Conservation (phyloP, 371 early-diverging fungal species). For the Blastocladiella emersonii region DNA sequence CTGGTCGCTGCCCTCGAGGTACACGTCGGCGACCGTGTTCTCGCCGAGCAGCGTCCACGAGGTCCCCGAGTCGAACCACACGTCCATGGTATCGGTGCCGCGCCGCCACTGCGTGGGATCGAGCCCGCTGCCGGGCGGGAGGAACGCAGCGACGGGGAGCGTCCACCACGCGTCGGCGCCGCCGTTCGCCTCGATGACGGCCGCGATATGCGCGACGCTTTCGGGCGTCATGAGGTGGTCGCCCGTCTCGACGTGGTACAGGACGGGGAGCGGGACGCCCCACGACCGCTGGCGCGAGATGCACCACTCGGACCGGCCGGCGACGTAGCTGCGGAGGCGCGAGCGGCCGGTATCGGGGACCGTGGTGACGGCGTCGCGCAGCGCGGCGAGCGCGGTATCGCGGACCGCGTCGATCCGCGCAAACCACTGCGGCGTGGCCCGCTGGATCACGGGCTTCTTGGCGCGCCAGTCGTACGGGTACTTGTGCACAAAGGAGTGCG, state of each 20-base stretch:
- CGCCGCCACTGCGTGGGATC: conserved; percentile 10
- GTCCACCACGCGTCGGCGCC: conserved; percentile 64
- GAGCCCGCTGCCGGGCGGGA: conserved; percentile 37
- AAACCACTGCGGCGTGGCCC: conserved; percentile 79
- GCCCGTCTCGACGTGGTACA: conserved; percentile 49
- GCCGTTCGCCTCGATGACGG: conserved; percentile 42
- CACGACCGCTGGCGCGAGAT: conserved; percentile 79
- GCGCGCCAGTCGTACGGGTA: conserved; percentile 90
- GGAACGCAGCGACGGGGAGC: conserved; percentile 46
- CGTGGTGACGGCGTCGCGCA: conserved; percentile 38
- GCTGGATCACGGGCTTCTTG: conserved; percentile 48
- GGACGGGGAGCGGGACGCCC: conserved; percentile 71
- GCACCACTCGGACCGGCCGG: conserved; percentile 70
- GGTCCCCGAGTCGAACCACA: conserved; percentile 89
- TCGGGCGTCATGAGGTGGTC: conserved; percentile 49
- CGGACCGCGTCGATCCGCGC: conserved; percentile 51
- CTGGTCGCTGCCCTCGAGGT: conserved; percentile 89
- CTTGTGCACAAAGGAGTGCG: conserved; percentile 43
- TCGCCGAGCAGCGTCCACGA: conserved; percentile 57
- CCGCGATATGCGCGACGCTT: conserved; percentile 51
- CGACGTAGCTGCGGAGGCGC: conserved; percentile 48
- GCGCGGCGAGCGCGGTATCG: conserved; percentile 38
- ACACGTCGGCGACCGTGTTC: conserved; percentile 64
- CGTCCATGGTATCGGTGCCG: conserved; percentile 82
- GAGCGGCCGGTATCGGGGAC: conserved; percentile 36